These are phyloP conservation scores for Barnettozyma californica DNA, from an alignment of 805 yeast species.

Conservation along the genomic window DNA sequence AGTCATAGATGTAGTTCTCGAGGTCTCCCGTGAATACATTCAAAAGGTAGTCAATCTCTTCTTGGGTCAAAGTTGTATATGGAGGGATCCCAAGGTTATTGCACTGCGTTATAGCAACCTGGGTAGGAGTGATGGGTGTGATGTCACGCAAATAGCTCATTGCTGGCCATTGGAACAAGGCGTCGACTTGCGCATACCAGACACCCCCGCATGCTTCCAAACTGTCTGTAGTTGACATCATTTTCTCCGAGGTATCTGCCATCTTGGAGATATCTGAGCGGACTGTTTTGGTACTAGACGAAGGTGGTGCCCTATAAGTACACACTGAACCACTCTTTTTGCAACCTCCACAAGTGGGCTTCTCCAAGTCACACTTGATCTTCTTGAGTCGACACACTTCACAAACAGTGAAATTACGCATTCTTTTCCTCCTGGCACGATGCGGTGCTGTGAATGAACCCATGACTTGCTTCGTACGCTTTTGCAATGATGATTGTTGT, in stretches of 20 bases:
- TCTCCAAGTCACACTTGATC: constrained; percentile 42
- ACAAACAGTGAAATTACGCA: constrained; percentile 31
- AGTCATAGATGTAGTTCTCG: constrained; percentile 9
- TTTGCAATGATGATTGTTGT: neutral
- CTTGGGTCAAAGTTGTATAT: constrained; percentile 4
- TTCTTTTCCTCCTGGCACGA: constrained; percentile 6
- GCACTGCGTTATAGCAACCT: constrained; percentile 9
- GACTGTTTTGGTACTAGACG: neutral
- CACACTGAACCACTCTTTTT: constrained; percentile 14
- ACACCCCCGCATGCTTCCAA: neutral
- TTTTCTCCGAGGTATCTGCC: neutral
- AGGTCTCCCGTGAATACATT: constrained; percentile 9
- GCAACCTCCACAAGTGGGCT: constrained; percentile 43
- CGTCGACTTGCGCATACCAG: neutral
- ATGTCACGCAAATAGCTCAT: neutral
- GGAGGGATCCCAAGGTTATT: constrained; percentile 9
- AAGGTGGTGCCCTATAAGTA: constrained; percentile 12
- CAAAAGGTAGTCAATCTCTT: constrained; percentile 8
- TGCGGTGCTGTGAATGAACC: neutral
- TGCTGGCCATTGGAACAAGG: neutral
- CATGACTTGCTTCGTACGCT: neutral
- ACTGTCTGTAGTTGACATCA: neutral
- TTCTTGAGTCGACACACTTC: constrained; percentile 38
- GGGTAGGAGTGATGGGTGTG: neutral
- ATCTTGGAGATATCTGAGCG: neutral